phyloP scores from a whole-genome alignment of 441 rosid genomes.

The Aquilaria agallochum region DNA sequence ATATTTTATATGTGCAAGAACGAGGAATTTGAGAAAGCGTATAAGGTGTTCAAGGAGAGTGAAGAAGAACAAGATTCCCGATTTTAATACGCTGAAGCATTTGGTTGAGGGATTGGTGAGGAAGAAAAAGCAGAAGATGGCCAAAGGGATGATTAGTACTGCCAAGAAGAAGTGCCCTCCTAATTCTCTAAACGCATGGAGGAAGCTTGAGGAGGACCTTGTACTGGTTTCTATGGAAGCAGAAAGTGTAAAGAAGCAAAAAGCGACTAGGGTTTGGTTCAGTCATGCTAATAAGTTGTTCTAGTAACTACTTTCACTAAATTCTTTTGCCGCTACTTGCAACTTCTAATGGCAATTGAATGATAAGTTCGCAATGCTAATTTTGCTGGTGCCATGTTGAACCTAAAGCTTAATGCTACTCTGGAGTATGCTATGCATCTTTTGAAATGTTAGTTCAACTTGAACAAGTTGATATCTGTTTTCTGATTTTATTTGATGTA shows the following conservation, averaged over 20 bases:
- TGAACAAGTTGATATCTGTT: too few species aligned
- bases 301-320: too few species aligned
- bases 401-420: too few species aligned
- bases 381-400: too few species aligned
- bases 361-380: too few species aligned
- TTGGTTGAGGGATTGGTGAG: constrained; percentile 55
- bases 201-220: constrained; percentile 46
- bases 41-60: constrained; percentile 46
- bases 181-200: constrained; percentile 49
- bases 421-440: too few species aligned
- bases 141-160: constrained; percentile 50
- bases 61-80: constrained; percentile 43
- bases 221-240: constrained; percentile 25
- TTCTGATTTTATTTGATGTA: too few species aligned
- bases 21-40: constrained; percentile 45
- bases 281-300: not conserved
- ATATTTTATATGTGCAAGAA: constrained; percentile 38
- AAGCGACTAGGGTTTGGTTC: constrained; percentile 7
- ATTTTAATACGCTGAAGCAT: constrained; percentile 44
- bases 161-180: constrained; percentile 58
- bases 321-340: too few species aligned
- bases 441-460: too few species aligned
- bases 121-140: constrained; percentile 43
- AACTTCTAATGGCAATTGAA: too few species aligned
- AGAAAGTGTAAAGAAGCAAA: constrained; percentile 12